These are phyloP conservation scores for Aquanectria penicillioides DNA, from an alignment of 2,329 filamentous ascomycete species.

Conservation along the genomic window DNA sequence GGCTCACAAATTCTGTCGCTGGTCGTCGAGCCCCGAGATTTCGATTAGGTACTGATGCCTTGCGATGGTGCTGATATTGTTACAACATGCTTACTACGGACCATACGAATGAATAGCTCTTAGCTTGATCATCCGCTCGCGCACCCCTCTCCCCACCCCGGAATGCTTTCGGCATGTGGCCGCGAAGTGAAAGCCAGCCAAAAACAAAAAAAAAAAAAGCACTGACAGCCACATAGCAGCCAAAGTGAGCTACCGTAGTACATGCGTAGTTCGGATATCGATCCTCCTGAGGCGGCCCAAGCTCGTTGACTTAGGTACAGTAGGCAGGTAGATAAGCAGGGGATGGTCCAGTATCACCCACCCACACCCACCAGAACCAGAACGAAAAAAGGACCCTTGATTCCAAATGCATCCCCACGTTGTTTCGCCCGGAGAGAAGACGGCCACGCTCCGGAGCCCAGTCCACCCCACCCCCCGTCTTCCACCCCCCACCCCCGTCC, in stretches of 20 bases:
- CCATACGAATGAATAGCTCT: no score
- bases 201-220: neutral
- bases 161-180: slow-evolving; percentile 4
- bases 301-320: no score
- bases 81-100: no score
- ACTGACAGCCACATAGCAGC: neutral
- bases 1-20: neutral
- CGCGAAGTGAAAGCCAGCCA: neutral
- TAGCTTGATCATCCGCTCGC: no score
- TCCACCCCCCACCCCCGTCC: slow-evolving; percentile 1
- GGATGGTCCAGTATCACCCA: neutral
- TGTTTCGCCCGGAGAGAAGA: no score
- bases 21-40: neutral
- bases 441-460: no score
- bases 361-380: no score
- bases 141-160: no score
- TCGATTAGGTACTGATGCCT: neutral
- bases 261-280: neutral
- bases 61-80: no score
- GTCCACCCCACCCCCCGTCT: no score
- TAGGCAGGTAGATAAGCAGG: neutral
- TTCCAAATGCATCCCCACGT: slow-evolving; percentile 21
- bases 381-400: slow-evolving; percentile 7
- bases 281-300: neutral
- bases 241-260: neutral